Conservation (phyloP, 805 yeast genomes). For the Ogataea glucozyma region DNA sequence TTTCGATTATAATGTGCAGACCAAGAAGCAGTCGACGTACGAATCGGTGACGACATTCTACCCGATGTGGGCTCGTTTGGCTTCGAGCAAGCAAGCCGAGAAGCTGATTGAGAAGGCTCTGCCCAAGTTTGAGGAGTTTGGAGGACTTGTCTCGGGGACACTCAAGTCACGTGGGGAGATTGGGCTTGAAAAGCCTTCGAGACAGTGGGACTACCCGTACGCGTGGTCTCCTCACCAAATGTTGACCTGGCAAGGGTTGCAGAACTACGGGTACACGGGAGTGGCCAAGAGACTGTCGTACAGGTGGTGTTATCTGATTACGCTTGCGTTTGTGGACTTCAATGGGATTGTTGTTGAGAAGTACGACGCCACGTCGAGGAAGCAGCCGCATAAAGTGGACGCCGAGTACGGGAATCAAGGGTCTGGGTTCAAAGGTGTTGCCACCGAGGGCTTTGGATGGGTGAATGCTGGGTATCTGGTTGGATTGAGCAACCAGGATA, state of each 20-base stretch:
- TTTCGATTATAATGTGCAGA: slow-evolving; percentile 77
- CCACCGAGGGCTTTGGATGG: slow-evolving; percentile 98
- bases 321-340: slow-evolving; percentile 85
- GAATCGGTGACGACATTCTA: slow-evolving; percentile 90
- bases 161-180: slow-evolving; percentile 69
- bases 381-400: slow-evolving; percentile 86
- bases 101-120: slow-evolving; percentile 57
- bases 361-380: slow-evolving; percentile 81
- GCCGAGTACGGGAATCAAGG: slow-evolving; percentile 99
- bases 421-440: slow-evolving; percentile 85
- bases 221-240: slow-evolving; percentile 99
- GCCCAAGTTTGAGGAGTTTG: slow-evolving; percentile 74
- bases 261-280: slow-evolving; percentile 65
- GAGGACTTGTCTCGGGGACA: slow-evolving; percentile 89
- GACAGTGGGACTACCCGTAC: slow-evolving; percentile 98
- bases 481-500: slow-evolving; percentile 67
- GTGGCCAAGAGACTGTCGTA: slow-evolving; percentile 72
- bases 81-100: slow-evolving; percentile 64
- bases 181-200: slow-evolving; percentile 69
- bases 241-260: slow-evolving; percentile 85
- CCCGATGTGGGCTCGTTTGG: slow-evolving; percentile 87
- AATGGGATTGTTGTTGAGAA: slow-evolving; percentile 96
- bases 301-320: slow-evolving; percentile 89
- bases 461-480: slow-evolving; percentile 83
- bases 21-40: slow-evolving; percentile 56